Conservation (phyloP, 768 basidiomycete species). For the Leccinum variicolor region DNA sequence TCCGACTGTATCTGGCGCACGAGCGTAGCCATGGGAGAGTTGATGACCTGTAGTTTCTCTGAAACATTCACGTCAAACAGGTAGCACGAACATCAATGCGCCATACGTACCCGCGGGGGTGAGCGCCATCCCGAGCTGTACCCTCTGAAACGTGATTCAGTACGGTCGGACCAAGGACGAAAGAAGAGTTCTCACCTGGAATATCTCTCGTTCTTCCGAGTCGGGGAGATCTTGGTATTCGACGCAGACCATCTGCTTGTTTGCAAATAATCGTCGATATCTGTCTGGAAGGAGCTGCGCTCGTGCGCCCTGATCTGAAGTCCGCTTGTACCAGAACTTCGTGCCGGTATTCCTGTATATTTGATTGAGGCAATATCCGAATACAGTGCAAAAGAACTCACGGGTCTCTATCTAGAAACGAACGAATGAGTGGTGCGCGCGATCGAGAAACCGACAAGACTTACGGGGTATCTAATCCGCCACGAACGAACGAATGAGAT, state of each 20-base stretch:
- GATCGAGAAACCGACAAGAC: slow-evolving; percentile 11
- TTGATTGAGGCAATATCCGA: no score
- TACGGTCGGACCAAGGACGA: neutral
- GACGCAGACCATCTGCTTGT: slow-evolving; percentile 79
- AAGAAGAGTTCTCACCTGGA: slow-evolving; percentile 50
- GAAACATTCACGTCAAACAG: neutral
- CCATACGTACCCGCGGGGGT: slow-evolving; percentile 55
- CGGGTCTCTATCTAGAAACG: slow-evolving; percentile 41
- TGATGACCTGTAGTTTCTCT: slow-evolving; percentile 71
- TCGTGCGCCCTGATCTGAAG: slow-evolving; percentile 7
- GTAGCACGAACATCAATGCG: neutral
- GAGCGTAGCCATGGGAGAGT: slow-evolving; percentile 53
- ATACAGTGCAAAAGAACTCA: slow-evolving; percentile 26
- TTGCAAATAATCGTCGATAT: slow-evolving; percentile 57
- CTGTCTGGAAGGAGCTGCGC: slow-evolving; percentile 48
- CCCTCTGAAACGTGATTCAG: slow-evolving; percentile 44
- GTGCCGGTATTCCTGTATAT: slow-evolving; percentile 28
- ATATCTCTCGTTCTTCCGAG: slow-evolving; percentile 61
- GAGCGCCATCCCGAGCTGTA: slow-evolving; percentile 75
- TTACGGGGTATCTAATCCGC: slow-evolving; percentile 52
- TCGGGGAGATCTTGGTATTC: slow-evolving; percentile 65
- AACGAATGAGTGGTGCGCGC: neutral
- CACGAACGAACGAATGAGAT: slow-evolving; percentile 3
- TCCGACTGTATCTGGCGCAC: slow-evolving; percentile 52
- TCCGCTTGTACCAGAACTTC: slow-evolving; percentile 50